Evolutionary conservation across 495 filamentous ascomycete genomes (phyloP).

Genomic region (Margaritispora aquatica): DNA sequence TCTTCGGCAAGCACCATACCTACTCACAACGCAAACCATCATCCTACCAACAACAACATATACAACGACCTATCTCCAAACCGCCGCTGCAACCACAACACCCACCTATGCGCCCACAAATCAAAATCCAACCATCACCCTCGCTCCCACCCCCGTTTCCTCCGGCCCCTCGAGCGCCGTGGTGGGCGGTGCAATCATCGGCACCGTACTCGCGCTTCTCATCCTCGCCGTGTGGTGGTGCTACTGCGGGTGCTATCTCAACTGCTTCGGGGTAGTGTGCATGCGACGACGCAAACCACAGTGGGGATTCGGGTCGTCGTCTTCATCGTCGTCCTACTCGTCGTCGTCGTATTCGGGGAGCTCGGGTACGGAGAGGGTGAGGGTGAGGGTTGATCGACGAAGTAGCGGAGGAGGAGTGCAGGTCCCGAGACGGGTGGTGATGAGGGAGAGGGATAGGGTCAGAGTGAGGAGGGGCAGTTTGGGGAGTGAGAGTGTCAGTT

Average conservation of each 20-base stretch:
- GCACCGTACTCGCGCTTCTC: neutral
- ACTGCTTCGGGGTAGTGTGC: neutral
- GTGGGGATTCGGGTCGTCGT: neutral
- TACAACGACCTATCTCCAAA: neutral
- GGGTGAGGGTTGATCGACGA: neutral
- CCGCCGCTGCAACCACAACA: neutral
- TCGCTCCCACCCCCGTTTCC: neutral
- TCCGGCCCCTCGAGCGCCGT: neutral
- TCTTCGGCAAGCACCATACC: neutral
- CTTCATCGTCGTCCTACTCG: neutral
- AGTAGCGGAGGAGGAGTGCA: neutral
- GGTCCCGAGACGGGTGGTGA: neutral
- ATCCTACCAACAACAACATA: neutral
- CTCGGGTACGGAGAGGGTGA: neutral
- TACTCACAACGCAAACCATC: neutral
- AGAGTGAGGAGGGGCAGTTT: neutral
- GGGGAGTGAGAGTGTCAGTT: neutral
- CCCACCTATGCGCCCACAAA: no score
- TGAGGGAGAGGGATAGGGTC: slow-evolving; percentile 3
- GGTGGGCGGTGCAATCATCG: neutral
- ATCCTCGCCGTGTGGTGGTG: neutral
- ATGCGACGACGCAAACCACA: neutral
- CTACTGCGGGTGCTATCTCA: neutral
- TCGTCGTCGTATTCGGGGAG: neutral
- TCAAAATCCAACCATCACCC: neutral